Evolutionary conservation across 2,329 filamentous ascomycete genomes (phyloP), one percentile per base, ranked within the genome.

Genomic region (Penicillium freii): DNA sequence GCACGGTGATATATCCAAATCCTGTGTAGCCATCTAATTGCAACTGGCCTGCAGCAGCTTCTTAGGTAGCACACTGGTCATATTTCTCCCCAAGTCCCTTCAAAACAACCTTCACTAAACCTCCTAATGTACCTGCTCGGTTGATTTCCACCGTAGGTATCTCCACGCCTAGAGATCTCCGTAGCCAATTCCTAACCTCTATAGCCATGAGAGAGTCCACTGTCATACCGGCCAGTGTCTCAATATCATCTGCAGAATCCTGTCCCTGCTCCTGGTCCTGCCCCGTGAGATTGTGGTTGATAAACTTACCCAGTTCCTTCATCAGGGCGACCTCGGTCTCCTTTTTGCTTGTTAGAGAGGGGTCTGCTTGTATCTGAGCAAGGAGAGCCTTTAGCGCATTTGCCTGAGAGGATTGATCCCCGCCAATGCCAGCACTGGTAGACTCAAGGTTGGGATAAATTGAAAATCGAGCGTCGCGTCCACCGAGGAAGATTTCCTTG

Each of bases 91-190:
- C 53, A 4, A 65, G 52, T 17, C 57, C 59, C 13, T 59, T 57
- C 15, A 64, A 21, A 4, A 59, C 60, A 0, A 63, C 38, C 13
- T 58, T 63, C 27, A 56, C 53, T 47, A 56, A 44, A 0, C 58
- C 61, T 5, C 60, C 56, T 3, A 67, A 52, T 1, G 52, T 66
- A 5, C 57, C 64, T 3, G 64, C 61, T 23, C 61, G 59, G 1
- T 61, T 59, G 19, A 87, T 77, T 85, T 90, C 73, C 86, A 78
- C 56, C 87, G 74, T 78, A 83, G 70, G 60, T 21, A 72, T 58
- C 6, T 72, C 68, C 8, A 71, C 53, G 0, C 56, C 63, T 0
- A 68, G 50, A 27, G 59, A 62, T 0, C 69, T 66, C 4, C 62
- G 62, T 36, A 68, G 57, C 64, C 68, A 71, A 34, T 59, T 69